Evolutionary conservation across 2,329 filamentous ascomycete species (phyloP).

Genomic region (Chaetomiaceae sp.): DNA sequence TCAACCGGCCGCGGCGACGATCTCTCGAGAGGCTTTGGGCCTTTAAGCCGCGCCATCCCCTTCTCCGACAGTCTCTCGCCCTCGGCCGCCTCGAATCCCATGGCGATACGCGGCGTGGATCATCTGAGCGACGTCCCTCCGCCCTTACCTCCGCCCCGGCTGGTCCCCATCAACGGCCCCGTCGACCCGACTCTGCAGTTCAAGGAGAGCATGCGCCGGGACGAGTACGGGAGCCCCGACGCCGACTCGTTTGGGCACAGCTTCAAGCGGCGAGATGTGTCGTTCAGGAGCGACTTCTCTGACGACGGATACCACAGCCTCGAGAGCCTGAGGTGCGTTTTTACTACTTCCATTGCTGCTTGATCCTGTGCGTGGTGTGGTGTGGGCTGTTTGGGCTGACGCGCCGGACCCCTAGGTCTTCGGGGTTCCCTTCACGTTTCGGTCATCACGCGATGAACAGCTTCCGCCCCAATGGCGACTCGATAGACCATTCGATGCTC

Average conservation of each 20-base stretch:
- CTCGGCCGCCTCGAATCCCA: slow-evolving; percentile 28
- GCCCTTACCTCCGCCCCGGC: slow-evolving; percentile 43
- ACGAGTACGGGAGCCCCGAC: slow-evolving; percentile 31
- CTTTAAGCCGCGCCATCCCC: slow-evolving; percentile 13
- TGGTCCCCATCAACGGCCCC: slow-evolving; percentile 35
- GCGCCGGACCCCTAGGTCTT: slow-evolving; percentile 15
- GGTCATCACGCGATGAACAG: slow-evolving; percentile 44
- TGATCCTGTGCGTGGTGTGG: not conserved
- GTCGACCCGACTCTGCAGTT: slow-evolving; percentile 27
- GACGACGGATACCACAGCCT: slow-evolving; percentile 30
- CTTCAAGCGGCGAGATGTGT: slow-evolving; percentile 31
- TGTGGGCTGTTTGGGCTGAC: not conserved
- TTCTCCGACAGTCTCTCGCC: slow-evolving; percentile 25
- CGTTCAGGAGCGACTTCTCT: slow-evolving; percentile 15
- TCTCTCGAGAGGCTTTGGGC: slow-evolving; percentile 18
- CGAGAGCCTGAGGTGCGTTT: slow-evolving; percentile 25
- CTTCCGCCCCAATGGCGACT: slow-evolving; percentile 41
- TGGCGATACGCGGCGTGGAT: slow-evolving; percentile 40
- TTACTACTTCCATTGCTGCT: not conserved
- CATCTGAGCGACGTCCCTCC: slow-evolving; percentile 38
- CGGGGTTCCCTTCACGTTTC: slow-evolving; percentile 31
- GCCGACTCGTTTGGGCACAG: slow-evolving; percentile 34
- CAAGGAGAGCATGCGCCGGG: slow-evolving; percentile 24
- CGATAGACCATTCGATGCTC: slow-evolving; percentile 48
- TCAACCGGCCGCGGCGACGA: slow-evolving; percentile 21